These are phyloP conservation scores for Verbascum thapsus DNA, from an alignment of 257 asterid species.

Conservation along the genomic window DNA sequence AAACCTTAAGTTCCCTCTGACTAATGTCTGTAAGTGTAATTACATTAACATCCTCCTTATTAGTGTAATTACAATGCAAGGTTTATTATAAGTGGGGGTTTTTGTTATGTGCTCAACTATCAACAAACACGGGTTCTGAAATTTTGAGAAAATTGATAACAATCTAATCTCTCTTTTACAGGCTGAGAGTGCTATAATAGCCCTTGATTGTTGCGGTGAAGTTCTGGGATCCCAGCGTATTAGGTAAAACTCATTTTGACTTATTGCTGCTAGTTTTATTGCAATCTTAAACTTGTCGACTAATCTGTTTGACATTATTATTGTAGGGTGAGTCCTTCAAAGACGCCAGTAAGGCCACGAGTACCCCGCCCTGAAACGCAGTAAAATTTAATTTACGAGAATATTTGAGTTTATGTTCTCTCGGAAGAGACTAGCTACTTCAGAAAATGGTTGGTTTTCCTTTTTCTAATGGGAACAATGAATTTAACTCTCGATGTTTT, in stretches of 20 bases:
- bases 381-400: constrained; percentile 30
- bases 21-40: no score
- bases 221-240: constrained; percentile 78
- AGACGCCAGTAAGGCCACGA: constrained; percentile 96
- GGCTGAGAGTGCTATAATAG: constrained; percentile 93
- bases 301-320: constrained; percentile 13
- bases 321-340: constrained; percentile 94
- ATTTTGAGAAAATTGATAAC: background rate
- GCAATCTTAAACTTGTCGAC: background rate
- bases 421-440: constrained; percentile 42
- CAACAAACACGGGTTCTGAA: background rate
- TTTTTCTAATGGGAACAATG: constrained; percentile 37
- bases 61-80: no score
- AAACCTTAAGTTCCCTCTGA: no score
- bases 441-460: constrained; percentile 36
- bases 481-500: constrained; percentile 30
- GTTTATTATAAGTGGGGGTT: no score
- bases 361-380: constrained; percentile 49
- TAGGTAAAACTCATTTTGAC: constrained; percentile 48
- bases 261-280: background rate
- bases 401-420: constrained; percentile 40
- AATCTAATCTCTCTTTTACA: constrained; percentile 32
- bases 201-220: constrained; percentile 88
- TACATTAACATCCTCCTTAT: no score
- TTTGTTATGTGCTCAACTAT: background rate